Conservation (phyloP, 2,329 filamentous ascomycete species). For the Colletotrichum sojae region DNA sequence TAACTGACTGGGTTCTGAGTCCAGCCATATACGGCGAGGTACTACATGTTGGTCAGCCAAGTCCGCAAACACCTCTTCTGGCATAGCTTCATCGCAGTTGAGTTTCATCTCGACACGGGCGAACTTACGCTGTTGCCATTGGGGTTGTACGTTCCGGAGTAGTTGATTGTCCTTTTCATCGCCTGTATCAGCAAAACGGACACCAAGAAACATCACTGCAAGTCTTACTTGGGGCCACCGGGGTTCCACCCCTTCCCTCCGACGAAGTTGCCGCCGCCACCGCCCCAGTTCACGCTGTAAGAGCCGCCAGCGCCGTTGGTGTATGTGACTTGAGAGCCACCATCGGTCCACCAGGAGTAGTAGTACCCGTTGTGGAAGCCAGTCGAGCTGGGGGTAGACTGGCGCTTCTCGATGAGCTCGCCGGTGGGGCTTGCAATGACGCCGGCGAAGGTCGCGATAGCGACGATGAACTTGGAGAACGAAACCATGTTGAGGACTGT, state of each 20-base stretch:
- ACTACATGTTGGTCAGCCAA: constrained; percentile 44
- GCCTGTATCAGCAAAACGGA: background rate
- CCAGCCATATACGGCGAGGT: constrained; percentile 64
- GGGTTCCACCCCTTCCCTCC: constrained; percentile 72
- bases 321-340: constrained; percentile 56
- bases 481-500: background rate
- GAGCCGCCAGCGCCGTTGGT: constrained; percentile 58
- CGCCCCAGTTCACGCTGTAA: constrained; percentile 61
- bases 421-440: constrained; percentile 11
- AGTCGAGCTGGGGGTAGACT: constrained; percentile 46
- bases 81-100: no score
- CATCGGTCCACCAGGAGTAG: constrained; percentile 62
- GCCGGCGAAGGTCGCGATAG: background rate
- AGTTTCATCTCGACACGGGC: background rate
- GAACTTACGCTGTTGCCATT: constrained; percentile 44
- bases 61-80: background rate
- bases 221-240: constrained; percentile 55
- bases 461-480: constrained; percentile 5
- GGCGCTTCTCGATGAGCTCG: constrained; percentile 25
- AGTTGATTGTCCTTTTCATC: constrained; percentile 42
- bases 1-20: constrained; percentile 56
- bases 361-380: constrained; percentile 56
- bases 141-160: constrained; percentile 49
- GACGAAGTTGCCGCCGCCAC: constrained; percentile 65
- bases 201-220: background rate